Base-by-base conservation (phyloP, 2,329 filamentous ascomycete genomes). In the Fusarium sublunatum region DNA sequence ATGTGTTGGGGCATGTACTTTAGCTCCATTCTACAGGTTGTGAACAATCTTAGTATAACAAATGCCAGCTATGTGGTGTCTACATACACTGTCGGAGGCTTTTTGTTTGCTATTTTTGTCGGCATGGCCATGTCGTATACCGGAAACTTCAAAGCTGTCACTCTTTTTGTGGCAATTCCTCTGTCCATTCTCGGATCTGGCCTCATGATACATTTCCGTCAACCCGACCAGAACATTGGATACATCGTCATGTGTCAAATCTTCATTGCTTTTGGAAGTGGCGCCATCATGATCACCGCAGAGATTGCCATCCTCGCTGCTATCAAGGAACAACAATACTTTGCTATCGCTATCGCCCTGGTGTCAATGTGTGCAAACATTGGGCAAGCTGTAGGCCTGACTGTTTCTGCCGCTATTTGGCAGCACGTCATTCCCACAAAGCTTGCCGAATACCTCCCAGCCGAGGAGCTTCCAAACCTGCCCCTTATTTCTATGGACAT, bases 1-100 rank as follows among this genome's bases (percentile, higher is more conserved):
- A 65, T 68, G 5, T 70, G 77, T 22, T 81, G 78, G 78, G 70
- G 70, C 13, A 73, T 68, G 34, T 81, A 73, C 65, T 80, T 80
- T 52, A 70, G 47, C 19, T 80, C 77, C 1, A 76, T 79, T 64
- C 73, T 81, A 1, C 70, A 76, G 12, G 76, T 80, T 2, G 77
- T 78, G 13, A 77, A 73, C 61, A 66, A 76, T 46, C 67, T 75
- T 9, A 65, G 69, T 22, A 66, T 79, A 11, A 72, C 72, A 3
- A 54, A 77, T 12, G 67, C 76, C 0, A 77, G 72, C 1, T 80
- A 78, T 56, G 73, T 79, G 44, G 65, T 64, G 51, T 74, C 76
- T 36, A 76, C 74, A 25, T 78, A 78, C 51, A 71, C 69, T 4
- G 67, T 76, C 25, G 76, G 72, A 7, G 75, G 73, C 0, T 75